Base-by-base conservation (phyloP, 768 basidiomycete genomes). In the Tubosaeta sp. region DNA sequence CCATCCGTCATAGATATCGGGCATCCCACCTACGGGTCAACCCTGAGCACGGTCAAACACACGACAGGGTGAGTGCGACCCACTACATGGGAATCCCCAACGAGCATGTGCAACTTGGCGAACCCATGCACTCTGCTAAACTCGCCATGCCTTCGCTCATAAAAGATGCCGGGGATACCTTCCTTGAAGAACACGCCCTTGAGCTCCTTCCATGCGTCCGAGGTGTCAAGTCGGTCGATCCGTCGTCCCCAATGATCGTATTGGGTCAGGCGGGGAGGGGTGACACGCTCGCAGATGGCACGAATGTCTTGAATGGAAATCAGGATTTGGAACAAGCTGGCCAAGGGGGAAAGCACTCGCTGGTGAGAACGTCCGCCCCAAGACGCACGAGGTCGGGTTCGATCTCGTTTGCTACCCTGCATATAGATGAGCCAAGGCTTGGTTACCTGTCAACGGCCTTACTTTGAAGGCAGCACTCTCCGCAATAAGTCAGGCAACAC, bases 221-320 rank as follows among this genome's bases (percentile, higher is more conserved):
- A 84, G 1, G 86, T 88, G 35, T 82, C 73, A 0, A 92, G 76
- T 5, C 71, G 67, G 64, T 91, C 88, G 8, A 88, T 70, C 11
- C 83, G 79, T 43, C 66, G 61, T 0, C 88, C 88, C 83, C 82
- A 90, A 56, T 88, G 82, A 59, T 89, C 75, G 61, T 88, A 91
- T 65, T 90, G 89, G 0, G 74, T 74, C 19, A 91, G 65, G 10
- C 65, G 72, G 0, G 85, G 83, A 17, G 78, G 78, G 3, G 67
- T 62, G 1, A 77, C 71, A 19, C 74, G 75, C 25, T 67, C 60
- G 29, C 64, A 60, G 34, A 87, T 64, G 2, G 71, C 67, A 19
- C 84, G 80, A 43, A 87, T 72, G n/a, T 67, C 86, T 88, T 49
- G 19, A 43, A 39, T 10, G 22, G 11, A 22, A 10, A 17, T 50